Evolutionary conservation across 2,329 filamentous ascomycete genomes (phyloP).

Genomic region (Beauveria sp.): DNA sequence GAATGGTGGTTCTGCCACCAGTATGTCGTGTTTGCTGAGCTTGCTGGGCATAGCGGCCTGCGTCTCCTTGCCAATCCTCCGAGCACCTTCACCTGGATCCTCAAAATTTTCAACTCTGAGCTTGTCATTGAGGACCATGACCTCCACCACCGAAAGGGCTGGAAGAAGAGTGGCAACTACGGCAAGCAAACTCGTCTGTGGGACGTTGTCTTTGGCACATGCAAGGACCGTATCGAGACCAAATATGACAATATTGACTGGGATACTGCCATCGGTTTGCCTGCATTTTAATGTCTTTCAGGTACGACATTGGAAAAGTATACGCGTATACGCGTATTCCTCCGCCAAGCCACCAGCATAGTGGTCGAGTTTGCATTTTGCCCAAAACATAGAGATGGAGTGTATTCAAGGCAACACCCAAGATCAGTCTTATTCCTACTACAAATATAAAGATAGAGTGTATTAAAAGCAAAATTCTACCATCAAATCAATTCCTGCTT

Average conservation of each 20-base stretch:
- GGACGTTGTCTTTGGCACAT: conserved; percentile 11
- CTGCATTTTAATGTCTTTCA: neutral
- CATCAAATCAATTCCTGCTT: too few species aligned
- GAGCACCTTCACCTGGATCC: conserved; percentile 23
- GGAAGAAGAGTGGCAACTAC: conserved; percentile 19
- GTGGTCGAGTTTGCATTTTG: too few species aligned
- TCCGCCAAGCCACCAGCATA: too few species aligned
- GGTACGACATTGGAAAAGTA: too few species aligned
- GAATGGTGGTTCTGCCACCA: conserved; percentile 35
- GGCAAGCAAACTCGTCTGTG: conserved; percentile 12
- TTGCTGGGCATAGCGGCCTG: conserved; percentile 26
- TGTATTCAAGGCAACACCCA: too few species aligned
- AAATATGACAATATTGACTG: conserved; percentile 3
- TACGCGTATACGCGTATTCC: too few species aligned
- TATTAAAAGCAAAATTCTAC: too few species aligned
- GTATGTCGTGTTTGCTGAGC: conserved; percentile 29
- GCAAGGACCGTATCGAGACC: conserved; percentile 11
- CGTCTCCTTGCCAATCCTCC: conserved; percentile 27
- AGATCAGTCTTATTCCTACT: too few species aligned
- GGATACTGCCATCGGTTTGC: conserved; percentile 8
- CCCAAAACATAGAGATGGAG: too few species aligned
- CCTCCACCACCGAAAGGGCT: conserved; percentile 26
- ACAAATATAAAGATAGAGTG: too few species aligned
- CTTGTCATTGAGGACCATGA: conserved; percentile 34
- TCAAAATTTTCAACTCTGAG: conserved; percentile 25